Evolutionary conservation across 192 early-diverging fungal genomes (phyloP), one percentile per base, ranked within the genome.

Genomic region (Rhizoclosmatium sp.): DNA sequence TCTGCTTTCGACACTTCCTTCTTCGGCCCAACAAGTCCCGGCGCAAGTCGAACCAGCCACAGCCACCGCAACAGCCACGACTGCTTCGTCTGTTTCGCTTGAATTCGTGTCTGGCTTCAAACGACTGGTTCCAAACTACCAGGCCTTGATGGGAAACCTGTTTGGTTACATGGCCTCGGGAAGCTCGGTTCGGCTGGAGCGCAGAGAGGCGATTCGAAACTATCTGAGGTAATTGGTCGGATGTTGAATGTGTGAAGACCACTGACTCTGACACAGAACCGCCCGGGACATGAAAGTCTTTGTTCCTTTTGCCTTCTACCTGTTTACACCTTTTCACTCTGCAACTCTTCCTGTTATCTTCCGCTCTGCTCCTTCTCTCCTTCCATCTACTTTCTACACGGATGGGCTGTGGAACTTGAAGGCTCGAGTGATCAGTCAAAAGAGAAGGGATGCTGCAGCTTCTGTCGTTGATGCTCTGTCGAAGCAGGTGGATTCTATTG

Each of bases 341-440:
- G 42, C 42, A n/a, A 75, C 73, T 64, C 60, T 75, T 2, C 73
- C 75, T 10, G 7, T 46, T 47, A 64, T 66, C 19, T 76, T 76
- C 66, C 48, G 19, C 23, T 4, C 47, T n/a, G 14, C 66, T 45
- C 75, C 75, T 67, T 47, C 44, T 44, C 47, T 76, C 23, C 47
- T 76, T 31, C 75, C 75, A 44, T 42, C 75, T 9, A 16, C 62
- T 2, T 76, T 47, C 41, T 76, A 66, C 40, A 66, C 75, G 10
- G 14, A 48, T 9, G 48, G 47, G 7, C 62, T 76, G 3, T 46
- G 65, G 44, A 10, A 2, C 31, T 66, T 76, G 47, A 76, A 76
- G 47, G 64, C 64, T 49, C 31, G 44, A 59, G 47, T 48, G 16
- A 47, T 66, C 19, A n/a, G 66, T 23, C 39, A 14, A 19, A 76